These are phyloP conservation scores for Ogataea salicorniae DNA, from an alignment of 805 yeast species.

Conservation along the genomic window DNA sequence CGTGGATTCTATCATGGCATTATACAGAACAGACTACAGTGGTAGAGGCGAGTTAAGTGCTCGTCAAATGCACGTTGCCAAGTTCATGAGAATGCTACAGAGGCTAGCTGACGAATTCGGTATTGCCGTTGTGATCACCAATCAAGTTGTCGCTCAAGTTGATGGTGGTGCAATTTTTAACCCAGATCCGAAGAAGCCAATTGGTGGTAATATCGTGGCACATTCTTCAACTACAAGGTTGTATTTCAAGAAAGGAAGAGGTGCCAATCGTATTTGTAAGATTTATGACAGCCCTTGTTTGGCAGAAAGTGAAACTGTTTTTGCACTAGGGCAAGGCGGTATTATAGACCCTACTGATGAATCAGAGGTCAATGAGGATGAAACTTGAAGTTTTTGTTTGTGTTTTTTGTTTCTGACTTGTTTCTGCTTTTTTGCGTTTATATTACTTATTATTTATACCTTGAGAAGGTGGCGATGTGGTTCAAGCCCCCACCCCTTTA, in stretches of 20 bases:
- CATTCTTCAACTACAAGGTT: constrained; percentile 94
- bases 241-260: constrained; percentile 85
- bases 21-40: constrained; percentile 88
- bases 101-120: constrained; percentile 96
- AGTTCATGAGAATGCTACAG: constrained; percentile 86
- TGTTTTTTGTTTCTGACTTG: neutral
- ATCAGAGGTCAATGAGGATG: constrained; percentile 47
- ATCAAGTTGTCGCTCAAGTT: constrained; percentile 97
- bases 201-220: constrained; percentile 97
- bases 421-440: neutral
- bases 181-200: constrained; percentile 97
- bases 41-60: constrained; percentile 97
- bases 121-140: constrained; percentile 90
- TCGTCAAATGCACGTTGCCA: constrained; percentile 90
- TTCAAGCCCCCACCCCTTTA: too few species aligned
- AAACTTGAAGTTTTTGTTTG: constrained; percentile 17
- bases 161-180: constrained; percentile 84
- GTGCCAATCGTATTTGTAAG: constrained; percentile 88
- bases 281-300: constrained; percentile 94
- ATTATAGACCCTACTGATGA: constrained; percentile 81
- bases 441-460: neutral
- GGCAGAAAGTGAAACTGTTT: constrained; percentile 92
- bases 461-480: too few species aligned
- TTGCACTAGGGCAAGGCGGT: constrained; percentile 95
- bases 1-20: constrained; percentile 97